Percentiles rank a stretch among this genome's conserved stretches.
Evolutionary conservation across 2,329 filamentous ascomycete genomes (phyloP).

Genomic region (Colletotrichum theobromicola): DNA sequence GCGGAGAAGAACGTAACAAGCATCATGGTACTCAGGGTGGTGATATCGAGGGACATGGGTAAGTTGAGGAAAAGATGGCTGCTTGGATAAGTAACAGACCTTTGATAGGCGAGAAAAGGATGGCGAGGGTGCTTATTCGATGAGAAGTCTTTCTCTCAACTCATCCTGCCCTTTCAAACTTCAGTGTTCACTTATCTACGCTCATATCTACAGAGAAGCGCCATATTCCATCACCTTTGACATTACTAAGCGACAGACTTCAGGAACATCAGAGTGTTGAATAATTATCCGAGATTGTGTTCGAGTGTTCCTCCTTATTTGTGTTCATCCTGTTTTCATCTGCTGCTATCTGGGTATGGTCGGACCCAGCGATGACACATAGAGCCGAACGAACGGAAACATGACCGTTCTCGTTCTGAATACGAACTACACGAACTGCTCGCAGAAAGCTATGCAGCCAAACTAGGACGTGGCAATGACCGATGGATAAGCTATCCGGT

Average conservation of each 20-base stretch:
- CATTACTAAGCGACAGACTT: neutral
- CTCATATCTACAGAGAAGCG: neutral
- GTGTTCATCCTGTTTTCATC: neutral
- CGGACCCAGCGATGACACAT: neutral
- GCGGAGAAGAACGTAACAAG: neutral
- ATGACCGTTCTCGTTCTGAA: neutral
- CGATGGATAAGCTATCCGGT: neutral
- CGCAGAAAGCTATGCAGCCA: neutral
- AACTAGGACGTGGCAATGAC: neutral
- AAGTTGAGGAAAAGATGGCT: neutral
- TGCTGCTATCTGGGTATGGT: neutral
- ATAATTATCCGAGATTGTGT: neutral
- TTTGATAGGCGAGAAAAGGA: neutral
- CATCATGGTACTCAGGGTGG: neutral
- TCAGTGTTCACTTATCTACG: neutral
- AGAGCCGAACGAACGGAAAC: neutral
- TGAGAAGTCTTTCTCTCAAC: neutral
- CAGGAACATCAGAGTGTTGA: neutral
- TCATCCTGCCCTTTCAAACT: neutral
- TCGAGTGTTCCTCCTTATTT: neutral
- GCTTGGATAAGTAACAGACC: no score
- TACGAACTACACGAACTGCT: neutral
- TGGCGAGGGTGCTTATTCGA: neutral
- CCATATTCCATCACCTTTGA: neutral
- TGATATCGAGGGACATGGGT: neutral